Conservation (phyloP, 1,139 yeast species). For the Arxiozyma slooffiae region DNA sequence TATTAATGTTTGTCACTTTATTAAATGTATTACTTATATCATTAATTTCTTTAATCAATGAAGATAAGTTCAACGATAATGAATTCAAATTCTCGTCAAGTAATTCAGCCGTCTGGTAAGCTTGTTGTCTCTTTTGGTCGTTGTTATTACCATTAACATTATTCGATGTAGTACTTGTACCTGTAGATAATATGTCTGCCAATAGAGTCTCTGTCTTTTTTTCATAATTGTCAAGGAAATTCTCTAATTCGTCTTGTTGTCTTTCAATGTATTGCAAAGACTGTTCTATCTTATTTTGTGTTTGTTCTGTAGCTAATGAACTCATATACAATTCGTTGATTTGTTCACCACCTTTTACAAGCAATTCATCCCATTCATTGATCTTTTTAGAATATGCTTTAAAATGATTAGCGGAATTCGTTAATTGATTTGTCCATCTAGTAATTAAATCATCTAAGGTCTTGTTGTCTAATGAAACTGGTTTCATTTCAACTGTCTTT, state of each 20-base stretch:
- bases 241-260: conserved; percentile 87
- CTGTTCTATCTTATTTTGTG: conserved; percentile 80
- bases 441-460: conserved; percentile 86
- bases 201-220: conserved; percentile 63
- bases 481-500: conserved; percentile 50
- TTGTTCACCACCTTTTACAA: conserved; percentile 79
- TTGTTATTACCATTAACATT: conserved; percentile 24
- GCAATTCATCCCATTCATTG: conserved; percentile 73
- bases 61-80: conserved; percentile 63
- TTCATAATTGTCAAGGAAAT: conserved; percentile 74
- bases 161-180: conserved; percentile 7
- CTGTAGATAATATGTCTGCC: conserved; percentile 34
- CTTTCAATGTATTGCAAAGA: conserved; percentile 74
- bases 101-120: conserved; percentile 78
- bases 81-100: conserved; percentile 73
- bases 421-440: conserved; percentile 84
- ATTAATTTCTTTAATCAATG: conserved; percentile 78
- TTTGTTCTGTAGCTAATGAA: conserved; percentile 72
- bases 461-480: conserved; percentile 77
- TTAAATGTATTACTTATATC: conserved; percentile 76
- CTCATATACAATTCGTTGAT: conserved; percentile 71
- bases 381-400: conserved; percentile 68
- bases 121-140: conserved; percentile 85
- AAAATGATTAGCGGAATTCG: conserved; percentile 64
- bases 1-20: conserved; percentile 43